Evolutionary conservation across 805 yeast species (phyloP).

Genomic region (Millerago galiae): DNA sequence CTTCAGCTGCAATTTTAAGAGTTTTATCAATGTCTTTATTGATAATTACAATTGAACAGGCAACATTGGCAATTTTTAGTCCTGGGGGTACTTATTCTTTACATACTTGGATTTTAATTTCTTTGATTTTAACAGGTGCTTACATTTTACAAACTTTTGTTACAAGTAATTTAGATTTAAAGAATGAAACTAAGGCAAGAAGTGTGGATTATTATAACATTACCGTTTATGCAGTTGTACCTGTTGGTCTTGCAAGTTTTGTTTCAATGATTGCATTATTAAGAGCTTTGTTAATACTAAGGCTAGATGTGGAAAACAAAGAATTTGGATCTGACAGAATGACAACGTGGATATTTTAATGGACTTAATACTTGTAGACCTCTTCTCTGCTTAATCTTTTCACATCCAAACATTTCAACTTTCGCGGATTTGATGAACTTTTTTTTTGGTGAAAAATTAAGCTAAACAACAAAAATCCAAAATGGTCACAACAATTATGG

Average conservation of each 20-base stretch:
- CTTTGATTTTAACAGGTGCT: constrained; percentile 73
- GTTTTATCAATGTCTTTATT: constrained; percentile 78
- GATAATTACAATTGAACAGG: constrained; percentile 62
- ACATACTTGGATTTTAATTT: constrained; percentile 89
- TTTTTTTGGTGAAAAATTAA: neutral
- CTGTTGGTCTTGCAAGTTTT: constrained; percentile 92
- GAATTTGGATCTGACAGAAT: constrained; percentile 9
- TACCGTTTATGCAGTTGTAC: constrained; percentile 96
- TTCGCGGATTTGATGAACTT: neutral
- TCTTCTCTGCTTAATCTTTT: too few species aligned
- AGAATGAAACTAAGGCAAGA: constrained; percentile 33
- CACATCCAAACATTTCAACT: constrained; percentile 5
- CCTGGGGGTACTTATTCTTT: constrained; percentile 67
- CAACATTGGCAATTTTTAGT: constrained; percentile 60
- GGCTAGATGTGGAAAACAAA: constrained; percentile 46
- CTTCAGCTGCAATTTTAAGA: constrained; percentile 81
- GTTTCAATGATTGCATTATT: constrained; percentile 83
- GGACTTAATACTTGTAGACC: neutral
- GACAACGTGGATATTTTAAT: neutral
- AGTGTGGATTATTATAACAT: constrained; percentile 84
- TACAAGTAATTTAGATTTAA: constrained; percentile 60
- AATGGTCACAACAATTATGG: constrained; percentile 24
- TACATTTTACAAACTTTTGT: constrained; percentile 85
- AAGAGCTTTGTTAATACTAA: constrained; percentile 65
- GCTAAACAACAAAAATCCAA: neutral